Evolutionary conservation across 139 green algal genomes (phyloP).

Genomic region (Coelastrella sp.): DNA sequence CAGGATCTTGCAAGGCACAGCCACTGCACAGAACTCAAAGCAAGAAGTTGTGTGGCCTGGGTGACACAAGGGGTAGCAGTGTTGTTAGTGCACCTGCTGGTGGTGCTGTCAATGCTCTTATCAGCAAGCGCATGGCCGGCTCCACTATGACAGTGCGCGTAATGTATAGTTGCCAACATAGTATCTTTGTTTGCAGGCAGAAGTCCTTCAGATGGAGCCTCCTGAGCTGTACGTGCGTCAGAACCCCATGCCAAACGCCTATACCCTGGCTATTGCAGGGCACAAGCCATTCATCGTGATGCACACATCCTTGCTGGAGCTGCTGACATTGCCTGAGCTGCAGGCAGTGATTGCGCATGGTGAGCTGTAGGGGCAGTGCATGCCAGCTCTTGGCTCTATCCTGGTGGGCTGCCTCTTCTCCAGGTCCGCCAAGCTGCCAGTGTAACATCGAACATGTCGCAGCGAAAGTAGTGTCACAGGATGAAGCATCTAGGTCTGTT

Average conservation of each 20-base stretch:
- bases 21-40: no score
- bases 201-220: constrained; percentile 82
- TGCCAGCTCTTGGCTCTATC: neutral
- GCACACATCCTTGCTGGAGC: constrained; percentile 94
- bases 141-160: neutral
- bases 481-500: no score
- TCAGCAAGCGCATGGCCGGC: neutral
- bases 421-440: neutral
- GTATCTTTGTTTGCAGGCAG: constrained; percentile 13
- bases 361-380: neutral
- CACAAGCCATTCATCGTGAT: constrained; percentile 95
- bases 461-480: no score
- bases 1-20: no score
- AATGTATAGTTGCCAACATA: neutral
- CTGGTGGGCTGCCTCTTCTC: neutral
- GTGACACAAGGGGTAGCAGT: no score
- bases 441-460: neutral
- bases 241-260: constrained; percentile 88
- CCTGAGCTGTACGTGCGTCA: constrained; percentile 92
- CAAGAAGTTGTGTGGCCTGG: no score
- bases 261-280: constrained; percentile 94
- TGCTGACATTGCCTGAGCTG: constrained; percentile 89
- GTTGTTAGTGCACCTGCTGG: no score
- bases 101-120: no score
- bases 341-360: constrained; percentile 74